These are phyloP conservation scores for Candida schatavii DNA, from an alignment of 805 yeast genomes.

Conservation along the genomic window DNA sequence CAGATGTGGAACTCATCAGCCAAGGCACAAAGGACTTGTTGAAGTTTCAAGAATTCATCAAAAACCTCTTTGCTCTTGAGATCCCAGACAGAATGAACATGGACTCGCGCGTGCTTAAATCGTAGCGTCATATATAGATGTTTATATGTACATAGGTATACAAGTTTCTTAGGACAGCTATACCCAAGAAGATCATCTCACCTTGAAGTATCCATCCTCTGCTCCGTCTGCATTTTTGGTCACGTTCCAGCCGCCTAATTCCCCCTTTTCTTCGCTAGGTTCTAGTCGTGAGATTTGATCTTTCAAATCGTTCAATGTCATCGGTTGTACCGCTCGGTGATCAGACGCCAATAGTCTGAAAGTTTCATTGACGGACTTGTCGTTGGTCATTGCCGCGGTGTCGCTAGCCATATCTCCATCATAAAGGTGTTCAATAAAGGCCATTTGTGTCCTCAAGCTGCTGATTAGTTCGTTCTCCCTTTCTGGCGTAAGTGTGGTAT, in stretches of 20 bases:
- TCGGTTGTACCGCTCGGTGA: conserved; percentile 22
- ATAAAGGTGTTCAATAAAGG: conserved; percentile 32
- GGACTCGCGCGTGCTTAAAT: conserved; percentile 62
- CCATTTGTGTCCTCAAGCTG: conserved; percentile 35
- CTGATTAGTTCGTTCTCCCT: conserved; percentile 16
- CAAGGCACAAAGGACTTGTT: conserved; percentile 63
- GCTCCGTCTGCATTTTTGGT: conserved; percentile 1
- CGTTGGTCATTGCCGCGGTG: conserved; percentile 13
- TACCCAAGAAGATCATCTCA: conserved; percentile 1
- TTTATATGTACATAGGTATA: neutral
- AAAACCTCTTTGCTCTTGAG: conserved; percentile 63
- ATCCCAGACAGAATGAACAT: conserved; percentile 77
- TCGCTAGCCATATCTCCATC: no score
- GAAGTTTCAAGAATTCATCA: conserved; percentile 59
- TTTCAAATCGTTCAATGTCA: conserved; percentile 18
- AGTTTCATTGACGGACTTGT: conserved; percentile 10
- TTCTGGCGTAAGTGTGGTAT: conserved; percentile 15
- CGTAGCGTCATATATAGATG: neutral
- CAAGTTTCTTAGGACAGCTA: neutral
- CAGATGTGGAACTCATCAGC: conserved; percentile 71
- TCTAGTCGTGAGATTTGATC: conserved; percentile 11
- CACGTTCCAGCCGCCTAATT: conserved; percentile 13
- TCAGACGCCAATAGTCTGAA: conserved; percentile 37
- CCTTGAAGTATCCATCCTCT: conserved; percentile 9
- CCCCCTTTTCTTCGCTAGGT: conserved; percentile 20